These are phyloP conservation scores for Selaginella tamariscina DNA, from an alignment of 75 land plant genomes.

Conservation along the genomic window DNA sequence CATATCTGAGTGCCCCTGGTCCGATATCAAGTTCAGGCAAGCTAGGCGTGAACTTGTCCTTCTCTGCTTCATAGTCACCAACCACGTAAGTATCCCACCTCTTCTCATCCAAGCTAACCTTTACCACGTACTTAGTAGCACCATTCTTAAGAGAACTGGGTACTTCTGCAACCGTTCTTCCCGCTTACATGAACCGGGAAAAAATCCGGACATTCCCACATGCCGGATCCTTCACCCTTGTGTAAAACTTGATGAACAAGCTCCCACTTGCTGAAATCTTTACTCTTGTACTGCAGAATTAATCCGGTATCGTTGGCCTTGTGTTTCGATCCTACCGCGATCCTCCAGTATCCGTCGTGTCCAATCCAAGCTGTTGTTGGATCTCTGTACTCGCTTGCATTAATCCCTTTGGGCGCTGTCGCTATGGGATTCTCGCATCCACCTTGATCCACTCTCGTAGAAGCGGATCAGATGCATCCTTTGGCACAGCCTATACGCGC, in stretches of 20 bases:
- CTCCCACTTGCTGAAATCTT: constrained; percentile 38
- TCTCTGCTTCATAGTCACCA: constrained; percentile 32
- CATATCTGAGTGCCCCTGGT: background rate
- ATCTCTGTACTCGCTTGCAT: constrained; percentile 16
- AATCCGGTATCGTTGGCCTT: constrained; percentile 5
- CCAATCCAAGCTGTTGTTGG: constrained; percentile 21
- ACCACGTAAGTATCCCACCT: constrained; percentile 46
- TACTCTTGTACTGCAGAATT: constrained; percentile 24
- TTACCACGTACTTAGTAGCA: constrained; percentile 37
- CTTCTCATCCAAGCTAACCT: constrained; percentile 42
- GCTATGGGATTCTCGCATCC: constrained; percentile 19
- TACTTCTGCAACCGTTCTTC: constrained; percentile 32
- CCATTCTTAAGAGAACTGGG: constrained; percentile 11
- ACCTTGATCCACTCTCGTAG: constrained; percentile 18
- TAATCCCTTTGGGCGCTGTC: constrained; percentile 4
- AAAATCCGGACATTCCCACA: constrained; percentile 45
- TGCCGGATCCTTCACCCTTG: background rate
- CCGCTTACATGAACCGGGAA: constrained; percentile 36
- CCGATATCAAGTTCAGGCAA: background rate
- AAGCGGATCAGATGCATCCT: constrained; percentile 17
- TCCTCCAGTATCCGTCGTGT: constrained; percentile 9
- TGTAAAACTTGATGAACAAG: constrained; percentile 7
- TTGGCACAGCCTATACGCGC: constrained; percentile 11
- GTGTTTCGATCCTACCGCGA: constrained; percentile 8
- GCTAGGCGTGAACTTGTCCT: constrained; percentile 31